A percentile compares a stretch with the other conserved stretches of the same genome.
These are phyloP conservation scores for Echria macrotheca DNA, from an alignment of 495 filamentous ascomycete species.

Conservation along the genomic window DNA sequence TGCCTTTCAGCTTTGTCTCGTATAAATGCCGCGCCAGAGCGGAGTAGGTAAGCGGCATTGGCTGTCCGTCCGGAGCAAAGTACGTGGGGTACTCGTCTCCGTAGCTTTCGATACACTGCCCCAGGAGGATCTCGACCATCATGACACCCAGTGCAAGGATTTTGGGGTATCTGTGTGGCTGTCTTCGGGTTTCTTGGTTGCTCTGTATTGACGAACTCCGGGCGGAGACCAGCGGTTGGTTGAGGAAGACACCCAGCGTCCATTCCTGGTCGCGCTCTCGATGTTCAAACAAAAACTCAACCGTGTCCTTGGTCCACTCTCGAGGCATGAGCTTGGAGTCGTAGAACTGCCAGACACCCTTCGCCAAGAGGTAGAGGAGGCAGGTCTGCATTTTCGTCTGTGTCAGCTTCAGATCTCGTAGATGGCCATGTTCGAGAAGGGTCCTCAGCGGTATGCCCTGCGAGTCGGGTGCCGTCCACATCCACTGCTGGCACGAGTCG, in stretches of 20 bases:
- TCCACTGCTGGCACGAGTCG: not conserved
- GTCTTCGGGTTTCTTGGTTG: no score
- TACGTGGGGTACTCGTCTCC: not conserved
- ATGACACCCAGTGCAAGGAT: slow-evolving; percentile 24
- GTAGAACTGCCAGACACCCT: slow-evolving; percentile 24
- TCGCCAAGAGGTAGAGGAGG: slow-evolving; percentile 18
- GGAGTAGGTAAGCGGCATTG: not conserved
- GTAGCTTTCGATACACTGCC: slow-evolving; percentile 13
- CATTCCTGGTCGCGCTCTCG: not conserved
- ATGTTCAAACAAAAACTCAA: slow-evolving; percentile 25
- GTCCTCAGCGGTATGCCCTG: not conserved
- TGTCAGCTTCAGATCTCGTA: not conserved
- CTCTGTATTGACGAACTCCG: not conserved
- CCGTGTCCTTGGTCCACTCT: slow-evolving; percentile 19
- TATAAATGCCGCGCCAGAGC: not conserved
- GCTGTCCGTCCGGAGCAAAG: not conserved
- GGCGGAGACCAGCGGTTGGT: slow-evolving; percentile 20
- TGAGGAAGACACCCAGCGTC: slow-evolving; percentile 18
- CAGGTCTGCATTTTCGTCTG: slow-evolving; percentile 10
- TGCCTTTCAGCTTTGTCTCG: not conserved
- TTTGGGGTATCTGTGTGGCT: slow-evolving; percentile 22
- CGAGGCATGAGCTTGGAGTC: slow-evolving; percentile 20
- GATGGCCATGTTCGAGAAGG: not conserved
- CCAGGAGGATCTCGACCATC: slow-evolving; percentile 24
- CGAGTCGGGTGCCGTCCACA: not conserved